A percentile compares a stretch with the other conserved stretches of the same genome.
phyloP scores from a whole-genome alignment of 352 stramenopile genomes.

The Globisporangium splendens region DNA sequence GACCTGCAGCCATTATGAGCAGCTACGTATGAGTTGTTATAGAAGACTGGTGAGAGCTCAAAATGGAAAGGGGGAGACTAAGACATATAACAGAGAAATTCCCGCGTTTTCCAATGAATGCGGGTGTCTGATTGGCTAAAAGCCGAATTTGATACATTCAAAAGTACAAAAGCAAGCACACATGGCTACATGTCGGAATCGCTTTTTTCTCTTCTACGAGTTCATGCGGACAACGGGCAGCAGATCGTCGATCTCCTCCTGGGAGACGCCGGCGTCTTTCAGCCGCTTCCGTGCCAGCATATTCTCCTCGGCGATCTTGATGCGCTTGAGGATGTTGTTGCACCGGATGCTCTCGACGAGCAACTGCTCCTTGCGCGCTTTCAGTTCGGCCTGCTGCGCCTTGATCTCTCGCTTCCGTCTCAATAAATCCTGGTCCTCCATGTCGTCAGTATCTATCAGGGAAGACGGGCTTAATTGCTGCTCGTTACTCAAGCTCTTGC shows the following conservation, averaged over 20 bases:
- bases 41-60: not conserved
- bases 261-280: constrained; percentile 26
- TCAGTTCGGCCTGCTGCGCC: not conserved
- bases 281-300: constrained; percentile 38
- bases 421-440: not conserved
- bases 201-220: too few species aligned
- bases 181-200: too few species aligned
- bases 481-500: too few species aligned
- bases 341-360: constrained; percentile 12
- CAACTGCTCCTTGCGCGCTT: constrained; percentile 9
- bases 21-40: not conserved
- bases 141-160: not conserved
- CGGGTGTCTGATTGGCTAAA: not conserved
- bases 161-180: too few species aligned
- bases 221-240: constrained; percentile 11
- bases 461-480: too few species aligned
- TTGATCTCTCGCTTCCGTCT: not conserved
- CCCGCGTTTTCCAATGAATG: not conserved
- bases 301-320: constrained; percentile 15
- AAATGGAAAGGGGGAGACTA: not conserved
- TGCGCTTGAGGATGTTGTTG: constrained; percentile 17
- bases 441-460: too few species aligned
- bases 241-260: constrained; percentile 15
- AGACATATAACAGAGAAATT: constrained; percentile 1
- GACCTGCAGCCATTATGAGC: not conserved